phyloP scores from a whole-genome alignment of 371 early-diverging fungal species.

The Synchytrium microbalum region DNA sequence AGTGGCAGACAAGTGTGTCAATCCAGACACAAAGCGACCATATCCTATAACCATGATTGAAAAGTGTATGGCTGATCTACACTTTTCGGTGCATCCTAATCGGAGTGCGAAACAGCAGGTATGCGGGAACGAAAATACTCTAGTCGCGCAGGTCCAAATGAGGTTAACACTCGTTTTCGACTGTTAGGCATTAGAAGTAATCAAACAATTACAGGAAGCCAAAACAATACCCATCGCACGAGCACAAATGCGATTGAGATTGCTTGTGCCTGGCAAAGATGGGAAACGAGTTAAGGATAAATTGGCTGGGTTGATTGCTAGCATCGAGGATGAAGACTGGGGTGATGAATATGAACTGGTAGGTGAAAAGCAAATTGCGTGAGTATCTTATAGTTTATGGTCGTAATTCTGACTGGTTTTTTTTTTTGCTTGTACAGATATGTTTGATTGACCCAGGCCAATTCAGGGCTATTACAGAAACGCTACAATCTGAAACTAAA shows the following conservation, averaged over 20 bases:
- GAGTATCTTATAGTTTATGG: background rate
- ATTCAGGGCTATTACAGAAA: constrained; percentile 70
- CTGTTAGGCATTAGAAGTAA: constrained; percentile 78
- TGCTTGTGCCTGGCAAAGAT: constrained; percentile 73
- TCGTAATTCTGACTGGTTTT: background rate
- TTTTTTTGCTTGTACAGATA: constrained; percentile 38
- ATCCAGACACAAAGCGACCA: constrained; percentile 89
- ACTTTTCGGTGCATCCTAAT: constrained; percentile 80
- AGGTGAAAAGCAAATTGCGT: constrained; percentile 14
- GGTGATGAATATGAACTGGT: constrained; percentile 75
- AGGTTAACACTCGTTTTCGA: background rate
- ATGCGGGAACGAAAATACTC: constrained; percentile 9
- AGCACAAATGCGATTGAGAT: constrained; percentile 84
- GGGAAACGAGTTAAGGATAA: constrained; percentile 78
- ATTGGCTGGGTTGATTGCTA: constrained; percentile 56
- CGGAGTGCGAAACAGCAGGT: constrained; percentile 69
- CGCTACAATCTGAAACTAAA: constrained; percentile 71
- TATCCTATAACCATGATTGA: constrained; percentile 96
- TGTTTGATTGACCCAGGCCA: constrained; percentile 90
- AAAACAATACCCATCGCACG: constrained; percentile 77
- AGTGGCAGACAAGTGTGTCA: constrained; percentile 88
- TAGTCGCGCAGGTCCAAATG: background rate
- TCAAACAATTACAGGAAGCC: constrained; percentile 82
- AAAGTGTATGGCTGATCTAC: constrained; percentile 89
- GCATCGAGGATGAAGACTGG: constrained; percentile 83